Base-by-base conservation (phyloP, 257 asterid genomes). In the Handroanthus guayacan region DNA sequence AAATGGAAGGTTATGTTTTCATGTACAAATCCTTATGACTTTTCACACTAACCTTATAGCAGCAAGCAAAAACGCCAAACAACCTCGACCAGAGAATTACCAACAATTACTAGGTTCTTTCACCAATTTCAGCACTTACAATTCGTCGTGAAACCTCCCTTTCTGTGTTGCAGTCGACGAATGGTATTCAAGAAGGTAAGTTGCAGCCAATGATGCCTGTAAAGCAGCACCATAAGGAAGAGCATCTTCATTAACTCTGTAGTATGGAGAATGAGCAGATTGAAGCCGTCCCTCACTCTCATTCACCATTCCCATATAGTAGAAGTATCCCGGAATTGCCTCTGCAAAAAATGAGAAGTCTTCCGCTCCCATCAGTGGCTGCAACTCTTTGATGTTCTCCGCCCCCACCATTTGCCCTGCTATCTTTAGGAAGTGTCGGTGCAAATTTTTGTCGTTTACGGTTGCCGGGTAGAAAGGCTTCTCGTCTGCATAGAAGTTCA, bases 221-320 rank as follows among this genome's bases (percentile, higher is more conserved):
- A 90, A 84, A 85, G 96, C 90, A 13, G 89, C 88, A 31, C 94
- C 94, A 61, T 85, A 90, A n/a, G 85, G 87, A 45, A 90, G 87
- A 5, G 80, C 88, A 76, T 85, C 88, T 79, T 90, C 96, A 10
- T 90, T 88, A 56, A 88, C 86, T 69, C 51, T 78, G 20, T 74
- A 88, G 58, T 62, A 47, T 0, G 92, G 96, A 6, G 89, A 85
- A 69, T 90, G 96, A 2, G 72, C 82, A 5, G 82, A 60, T 67
- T 17, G 79, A 10, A 84, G 81, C 20, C 5, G 72, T 54, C 88
- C 94, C 73, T 68, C 72, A 8, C 82, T 81, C 78, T 85, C 88
- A 56, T 85, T 83, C 12, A 61, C 63, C 94, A 90, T 90, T 62
- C 96, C 96, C 3, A 90, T 12, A 4, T 7, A 74, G 82, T 75